Evolutionary conservation across 2,329 filamentous ascomycete species (phyloP), one percentile per base, ranked within the genome.

Genomic region (Didymella exigua): DNA sequence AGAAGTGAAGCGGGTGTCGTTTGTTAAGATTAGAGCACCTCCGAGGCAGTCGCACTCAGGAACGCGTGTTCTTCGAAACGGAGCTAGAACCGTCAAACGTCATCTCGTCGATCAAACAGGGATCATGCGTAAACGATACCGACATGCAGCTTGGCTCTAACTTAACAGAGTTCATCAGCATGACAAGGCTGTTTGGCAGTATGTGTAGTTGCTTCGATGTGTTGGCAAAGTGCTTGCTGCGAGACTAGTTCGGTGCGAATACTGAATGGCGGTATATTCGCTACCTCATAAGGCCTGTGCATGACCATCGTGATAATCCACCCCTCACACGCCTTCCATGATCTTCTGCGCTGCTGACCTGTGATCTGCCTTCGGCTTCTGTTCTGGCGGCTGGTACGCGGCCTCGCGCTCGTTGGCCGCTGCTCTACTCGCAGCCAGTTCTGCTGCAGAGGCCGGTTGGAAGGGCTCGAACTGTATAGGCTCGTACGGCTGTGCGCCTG

Each of bases 21-120:
- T 14, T 27, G 46, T 55, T 24, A 31, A 55, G 42, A 38, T 50
- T 31, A 55, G 30, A 47, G 52, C 41, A 27, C 36, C 29, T 55
- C 34, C 18, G 49, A 56, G 33, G 31, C 40, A 47, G 41, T 52
- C 44, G 42, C 37, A 43, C 30, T 33, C 50, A 62, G 63, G 63
- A 56, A 65, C 61, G 48, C 49, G 60, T 53, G 46, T 59, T 59
- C 54, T 49, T 48, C 54, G 60, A 58, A 52, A 57, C 52, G 42
- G 21, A 47, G 49, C 60, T 61, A 60, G 50, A 51, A 50, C 43
- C 43, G 31, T 44, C 54, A 55, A 60, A 63, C 63, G 65, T 63
- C 65, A 65, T 62, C 56, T 56, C 37, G 60, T 42, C 50, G 61
- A 66, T 63, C 65, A 50, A 29, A 42, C 54, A 43, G 38, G 62